Evolutionary conservation across 257 asterid species (phyloP).

Genomic region (Solanum neorickii): DNA sequence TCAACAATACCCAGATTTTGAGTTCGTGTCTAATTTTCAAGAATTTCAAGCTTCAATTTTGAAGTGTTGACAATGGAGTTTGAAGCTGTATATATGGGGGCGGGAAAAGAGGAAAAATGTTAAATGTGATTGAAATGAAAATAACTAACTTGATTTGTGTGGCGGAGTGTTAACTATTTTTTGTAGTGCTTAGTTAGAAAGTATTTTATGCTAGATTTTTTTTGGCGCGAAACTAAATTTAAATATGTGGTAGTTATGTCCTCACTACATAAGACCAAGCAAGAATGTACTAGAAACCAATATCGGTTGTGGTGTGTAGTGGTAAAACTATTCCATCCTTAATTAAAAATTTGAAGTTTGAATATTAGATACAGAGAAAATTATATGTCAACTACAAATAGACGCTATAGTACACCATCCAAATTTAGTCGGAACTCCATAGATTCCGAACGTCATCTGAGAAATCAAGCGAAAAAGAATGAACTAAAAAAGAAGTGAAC

Average conservation of each 20-base stretch:
- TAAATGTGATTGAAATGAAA: background rate
- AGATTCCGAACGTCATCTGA: no score
- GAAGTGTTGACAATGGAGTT: background rate
- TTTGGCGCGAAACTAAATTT: background rate
- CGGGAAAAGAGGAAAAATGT: background rate
- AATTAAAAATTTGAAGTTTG: no score
- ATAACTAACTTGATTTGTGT: background rate
- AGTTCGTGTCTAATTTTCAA: background rate
- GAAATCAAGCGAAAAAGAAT: no score
- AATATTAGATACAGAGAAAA: no score
- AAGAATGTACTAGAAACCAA: background rate
- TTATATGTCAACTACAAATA: no score
- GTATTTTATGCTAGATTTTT: fast-evolving
- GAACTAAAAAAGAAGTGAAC: no score
- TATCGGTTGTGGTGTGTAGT: no score
- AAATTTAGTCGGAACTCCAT: no score
- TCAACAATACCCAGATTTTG: background rate
- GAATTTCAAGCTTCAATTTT: background rate
- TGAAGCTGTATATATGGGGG: background rate
- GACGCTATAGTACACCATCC: no score
- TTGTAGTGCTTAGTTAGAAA: no score
- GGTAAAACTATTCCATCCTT: fast-evolving
- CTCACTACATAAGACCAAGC: background rate
- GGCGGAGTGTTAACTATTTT: no score
- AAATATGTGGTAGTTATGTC: background rate